These are phyloP conservation scores for Boletus albobrunnescens DNA, from an alignment of 1,284 basidiomycete species.

Conservation along the genomic window DNA sequence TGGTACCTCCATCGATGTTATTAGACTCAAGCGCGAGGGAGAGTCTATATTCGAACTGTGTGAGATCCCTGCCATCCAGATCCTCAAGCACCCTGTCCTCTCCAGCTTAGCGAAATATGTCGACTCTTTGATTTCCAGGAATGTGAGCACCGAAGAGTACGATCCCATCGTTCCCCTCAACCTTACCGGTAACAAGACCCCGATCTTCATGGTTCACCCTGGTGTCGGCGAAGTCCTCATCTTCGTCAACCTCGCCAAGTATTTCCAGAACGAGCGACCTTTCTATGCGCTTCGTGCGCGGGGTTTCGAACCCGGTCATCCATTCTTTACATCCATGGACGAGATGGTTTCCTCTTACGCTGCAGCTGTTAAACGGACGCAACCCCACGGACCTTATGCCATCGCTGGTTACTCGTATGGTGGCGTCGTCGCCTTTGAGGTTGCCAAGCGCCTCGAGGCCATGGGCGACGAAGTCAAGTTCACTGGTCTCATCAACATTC, in stretches of 20 bases:
- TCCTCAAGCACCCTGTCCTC: conserved; percentile 40
- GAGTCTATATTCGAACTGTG: conserved; percentile 34
- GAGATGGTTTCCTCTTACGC: conserved; percentile 44
- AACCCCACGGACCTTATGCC: conserved; percentile 43
- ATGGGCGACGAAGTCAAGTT: conserved; percentile 39
- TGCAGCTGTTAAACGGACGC: conserved; percentile 34
- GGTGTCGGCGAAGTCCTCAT: conserved; percentile 37
- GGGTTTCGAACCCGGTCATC: conserved; percentile 41
- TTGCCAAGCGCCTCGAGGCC: conserved; percentile 39
- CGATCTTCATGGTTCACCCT: conserved; percentile 40
- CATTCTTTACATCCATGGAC: conserved; percentile 36
- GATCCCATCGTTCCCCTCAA: conserved; percentile 39
- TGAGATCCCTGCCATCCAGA: conserved; percentile 41
- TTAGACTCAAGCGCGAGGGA: conserved; percentile 34
- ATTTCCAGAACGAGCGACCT: conserved; percentile 39
- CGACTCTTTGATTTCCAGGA: conserved; percentile 22
- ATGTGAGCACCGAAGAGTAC: conserved; percentile 22
- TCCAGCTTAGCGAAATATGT: conserved; percentile 32
- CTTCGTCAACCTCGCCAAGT: conserved; percentile 43
- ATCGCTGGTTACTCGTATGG: conserved; percentile 50
- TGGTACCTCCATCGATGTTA: conserved; percentile 33
- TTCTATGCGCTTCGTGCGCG: conserved; percentile 44
- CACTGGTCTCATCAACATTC: conserved; percentile 42
- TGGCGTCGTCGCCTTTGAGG: conserved; percentile 46
- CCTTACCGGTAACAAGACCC: conserved; percentile 39